Percentiles rank a stretch among this genome's conserved stretches.
Conservation (phyloP, 2,329 filamentous ascomycete genomes). For the Beauveria medogensis region DNA sequence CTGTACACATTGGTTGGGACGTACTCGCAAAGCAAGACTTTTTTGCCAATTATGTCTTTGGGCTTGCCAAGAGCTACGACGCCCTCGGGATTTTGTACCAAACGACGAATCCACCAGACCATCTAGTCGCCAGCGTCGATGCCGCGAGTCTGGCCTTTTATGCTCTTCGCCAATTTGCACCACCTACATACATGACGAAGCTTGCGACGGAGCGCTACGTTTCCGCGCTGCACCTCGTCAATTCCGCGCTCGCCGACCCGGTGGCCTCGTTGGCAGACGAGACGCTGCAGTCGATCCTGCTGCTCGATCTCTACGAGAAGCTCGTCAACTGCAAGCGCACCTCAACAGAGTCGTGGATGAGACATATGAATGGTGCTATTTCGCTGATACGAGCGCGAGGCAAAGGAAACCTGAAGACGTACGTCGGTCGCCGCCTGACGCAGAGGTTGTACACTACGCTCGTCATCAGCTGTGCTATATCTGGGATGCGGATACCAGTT, state of each 20-base stretch:
- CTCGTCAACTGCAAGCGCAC: constrained; percentile 15
- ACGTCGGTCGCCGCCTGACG: constrained; percentile 12
- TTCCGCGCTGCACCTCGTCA: neutral
- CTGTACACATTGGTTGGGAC: constrained; percentile 14
- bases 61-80: constrained; percentile 17
- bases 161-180: constrained; percentile 1
- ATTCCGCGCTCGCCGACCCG: constrained; percentile 2
- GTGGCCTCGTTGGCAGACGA: constrained; percentile 10
- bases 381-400: constrained; percentile 14
- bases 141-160: constrained; percentile 19
- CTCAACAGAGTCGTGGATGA: constrained; percentile 13
- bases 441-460: constrained; percentile 14
- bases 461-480: constrained; percentile 10
- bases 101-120: constrained; percentile 1
- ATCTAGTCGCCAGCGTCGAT: constrained; percentile 18
- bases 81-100: constrained; percentile 15
- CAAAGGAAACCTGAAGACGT: constrained; percentile 4
- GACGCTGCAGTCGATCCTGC: constrained; percentile 18
- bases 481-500: constrained; percentile 12
- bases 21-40: constrained; percentile 17
- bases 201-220: constrained; percentile 4
- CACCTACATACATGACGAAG: neutral
- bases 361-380: constrained; percentile 18
- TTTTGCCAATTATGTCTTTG: constrained; percentile 17
- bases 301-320: constrained; percentile 22